Base-by-base conservation (phyloP, 257 asterid species). In the Haberlea rhodopensis region DNA sequence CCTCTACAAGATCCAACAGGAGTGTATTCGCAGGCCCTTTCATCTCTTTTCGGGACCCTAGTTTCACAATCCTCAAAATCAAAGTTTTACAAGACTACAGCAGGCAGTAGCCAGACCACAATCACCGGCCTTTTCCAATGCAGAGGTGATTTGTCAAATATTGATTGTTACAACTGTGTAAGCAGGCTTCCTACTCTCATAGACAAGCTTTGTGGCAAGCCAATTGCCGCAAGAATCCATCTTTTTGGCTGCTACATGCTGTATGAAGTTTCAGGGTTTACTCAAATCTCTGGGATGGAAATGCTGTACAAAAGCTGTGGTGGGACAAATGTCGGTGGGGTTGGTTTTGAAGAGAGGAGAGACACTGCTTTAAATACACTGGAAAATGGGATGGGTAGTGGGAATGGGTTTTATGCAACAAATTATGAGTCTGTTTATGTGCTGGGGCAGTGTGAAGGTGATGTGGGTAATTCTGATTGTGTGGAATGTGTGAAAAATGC, bases 371-470 rank as follows among this genome's bases (percentile, higher is more conserved):
- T 92, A 51, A 67, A 62, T 57, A 21, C 87, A 5, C 66, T 92
- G 54, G 97, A 74, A 52, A 84, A 78, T 79, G 97, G 95, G 1
- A 81, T 89, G 80, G 21, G 76, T 23, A 68, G 83, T 53, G 73
- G 75, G 60, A 68, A 77, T 75, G 99, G 97, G 0, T 92, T 87
- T 75, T 92, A 73, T 6, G 75, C 94, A 23, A 70, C 91, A 2
- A 85, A 70, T 62, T 89, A 75, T 71, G 79, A 82, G 53, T 67
- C 87, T 61, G 83, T 89, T 40, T 84, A 79, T 76, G 99, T 74
- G 68, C 52, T 92, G 81, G 99, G 99, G 27, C 99, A 92, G 64
- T 92, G 99, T 69, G 95, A 92, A 71, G 97, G 95, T 16, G 97
- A 89, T 79, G 88, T 92, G 63, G 94, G 99, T 20, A 57, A 76